These are phyloP conservation scores for Macadamia integrifolia DNA, from an alignment of 164 flowering plant genomes.

Conservation along the genomic window DNA sequence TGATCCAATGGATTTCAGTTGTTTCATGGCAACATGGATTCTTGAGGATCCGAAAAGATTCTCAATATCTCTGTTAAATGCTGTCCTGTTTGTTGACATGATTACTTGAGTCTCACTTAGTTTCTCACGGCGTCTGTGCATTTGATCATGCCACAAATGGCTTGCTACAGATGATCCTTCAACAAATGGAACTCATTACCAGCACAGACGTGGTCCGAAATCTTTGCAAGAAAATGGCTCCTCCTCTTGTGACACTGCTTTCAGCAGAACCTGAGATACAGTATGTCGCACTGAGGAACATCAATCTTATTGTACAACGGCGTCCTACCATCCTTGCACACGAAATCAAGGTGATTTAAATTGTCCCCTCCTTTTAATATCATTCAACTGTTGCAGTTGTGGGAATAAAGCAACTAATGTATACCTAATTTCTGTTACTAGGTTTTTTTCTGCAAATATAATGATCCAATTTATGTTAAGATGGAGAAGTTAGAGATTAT, in stretches of 20 bases:
- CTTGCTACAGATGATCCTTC: slow-evolving; percentile 87
- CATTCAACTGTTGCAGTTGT: neutral
- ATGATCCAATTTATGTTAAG: slow-evolving; percentile 98
- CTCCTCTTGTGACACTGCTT: slow-evolving; percentile 97
- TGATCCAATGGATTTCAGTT: too few relatives aligned
- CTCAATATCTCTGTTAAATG: neutral
- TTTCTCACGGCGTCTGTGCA: neutral
- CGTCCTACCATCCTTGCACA: slow-evolving; percentile 98
- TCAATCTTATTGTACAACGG: slow-evolving; percentile 93
- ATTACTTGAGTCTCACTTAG: neutral
- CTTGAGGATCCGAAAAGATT: neutral
- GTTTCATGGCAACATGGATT: too few relatives aligned
- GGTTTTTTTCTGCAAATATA: slow-evolving; percentile 99
- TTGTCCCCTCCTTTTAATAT: neutral
- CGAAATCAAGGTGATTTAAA: slow-evolving; percentile 80
- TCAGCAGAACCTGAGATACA: slow-evolving; percentile 99
- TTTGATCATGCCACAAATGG: slow-evolving; percentile 8
- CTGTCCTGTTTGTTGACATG: neutral
- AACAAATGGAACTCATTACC: slow-evolving; percentile 97
- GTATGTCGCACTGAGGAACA: slow-evolving; percentile 94
- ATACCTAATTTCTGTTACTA: slow-evolving; percentile 22
- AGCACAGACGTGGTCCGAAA: slow-evolving; percentile 96
- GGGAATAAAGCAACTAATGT: neutral
- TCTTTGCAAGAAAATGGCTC: slow-evolving; percentile 99
- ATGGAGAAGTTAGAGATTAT: slow-evolving; percentile 95